Conservation (phyloP, 768 basidiomycete genomes). For the Hortiboletus flavorubellus region DNA sequence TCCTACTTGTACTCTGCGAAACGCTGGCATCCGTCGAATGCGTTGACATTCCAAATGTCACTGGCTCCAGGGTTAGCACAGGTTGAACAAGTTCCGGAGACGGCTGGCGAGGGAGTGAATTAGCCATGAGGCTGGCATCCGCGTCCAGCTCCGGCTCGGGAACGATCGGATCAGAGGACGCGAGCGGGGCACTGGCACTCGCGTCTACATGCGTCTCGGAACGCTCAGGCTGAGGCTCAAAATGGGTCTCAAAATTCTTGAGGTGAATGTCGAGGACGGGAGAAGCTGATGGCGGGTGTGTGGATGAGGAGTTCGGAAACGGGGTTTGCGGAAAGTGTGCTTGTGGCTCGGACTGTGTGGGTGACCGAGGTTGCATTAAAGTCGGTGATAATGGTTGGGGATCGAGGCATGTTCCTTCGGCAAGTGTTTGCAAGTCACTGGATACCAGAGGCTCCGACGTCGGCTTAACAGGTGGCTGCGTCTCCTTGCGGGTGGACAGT, state of each 20-base stretch:
- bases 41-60: background rate
- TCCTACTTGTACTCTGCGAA: slow-evolving; percentile 7
- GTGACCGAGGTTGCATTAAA: background rate
- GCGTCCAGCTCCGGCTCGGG: background rate
- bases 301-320: background rate
- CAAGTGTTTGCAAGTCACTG: background rate
- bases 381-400: background rate
- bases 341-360: background rate
- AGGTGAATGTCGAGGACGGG: slow-evolving; percentile 7
- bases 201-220: background rate
- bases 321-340: background rate
- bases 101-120: background rate
- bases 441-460: background rate
- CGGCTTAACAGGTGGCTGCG: background rate
- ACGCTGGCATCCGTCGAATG: background rate
- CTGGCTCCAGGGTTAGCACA: background rate
- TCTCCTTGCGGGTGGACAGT: background rate
- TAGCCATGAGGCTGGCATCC: background rate
- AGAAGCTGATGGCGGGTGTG: slow-evolving; percentile 1
- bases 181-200: background rate
- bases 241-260: background rate
- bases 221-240: background rate
- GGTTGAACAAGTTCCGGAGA: slow-evolving; percentile 4
- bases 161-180: background rate
- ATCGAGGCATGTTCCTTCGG: background rate